A percentile compares a stretch with the other conserved stretches of the same genome.
Evolutionary conservation across 2,329 filamentous ascomycete species (phyloP).

Genomic region (Venturia pyrina): DNA sequence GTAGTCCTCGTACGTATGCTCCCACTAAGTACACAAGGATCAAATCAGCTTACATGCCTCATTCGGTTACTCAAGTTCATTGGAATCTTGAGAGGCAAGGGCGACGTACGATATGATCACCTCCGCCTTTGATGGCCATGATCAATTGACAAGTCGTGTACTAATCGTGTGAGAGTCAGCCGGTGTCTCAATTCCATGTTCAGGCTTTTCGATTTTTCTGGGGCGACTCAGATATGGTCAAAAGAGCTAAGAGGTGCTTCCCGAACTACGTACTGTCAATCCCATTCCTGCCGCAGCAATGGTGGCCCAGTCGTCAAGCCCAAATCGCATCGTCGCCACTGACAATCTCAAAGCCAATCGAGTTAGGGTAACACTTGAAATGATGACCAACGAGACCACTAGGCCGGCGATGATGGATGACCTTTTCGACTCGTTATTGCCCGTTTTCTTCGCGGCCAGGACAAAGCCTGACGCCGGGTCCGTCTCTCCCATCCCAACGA

Average conservation of each 20-base stretch:
- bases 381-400: slow-evolving; percentile 21
- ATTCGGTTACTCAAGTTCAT: neutral
- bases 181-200: neutral
- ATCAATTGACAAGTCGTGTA: neutral
- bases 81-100: neutral
- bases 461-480: neutral
- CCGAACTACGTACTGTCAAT: slow-evolving; percentile 20
- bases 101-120: neutral
- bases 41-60: neutral
- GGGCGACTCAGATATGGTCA: neutral
- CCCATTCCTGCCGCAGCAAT: slow-evolving; percentile 21
- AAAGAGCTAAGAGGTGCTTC: slow-evolving; percentile 11
- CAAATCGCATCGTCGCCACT: slow-evolving; percentile 20
- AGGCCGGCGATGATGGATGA: slow-evolving; percentile 22
- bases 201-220: neutral
- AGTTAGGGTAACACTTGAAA: slow-evolving; percentile 20
- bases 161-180: neutral
- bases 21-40: neutral
- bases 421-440: slow-evolving; percentile 18
- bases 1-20: neutral
- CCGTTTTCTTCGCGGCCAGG: neutral
- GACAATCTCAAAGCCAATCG: slow-evolving; percentile 21
- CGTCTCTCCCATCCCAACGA: neutral
- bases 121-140: neutral
- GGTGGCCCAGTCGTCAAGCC: slow-evolving; percentile 25